Conservation (phyloP, 345 rosid genomes). For the Eucalyptus melliodora region DNA sequence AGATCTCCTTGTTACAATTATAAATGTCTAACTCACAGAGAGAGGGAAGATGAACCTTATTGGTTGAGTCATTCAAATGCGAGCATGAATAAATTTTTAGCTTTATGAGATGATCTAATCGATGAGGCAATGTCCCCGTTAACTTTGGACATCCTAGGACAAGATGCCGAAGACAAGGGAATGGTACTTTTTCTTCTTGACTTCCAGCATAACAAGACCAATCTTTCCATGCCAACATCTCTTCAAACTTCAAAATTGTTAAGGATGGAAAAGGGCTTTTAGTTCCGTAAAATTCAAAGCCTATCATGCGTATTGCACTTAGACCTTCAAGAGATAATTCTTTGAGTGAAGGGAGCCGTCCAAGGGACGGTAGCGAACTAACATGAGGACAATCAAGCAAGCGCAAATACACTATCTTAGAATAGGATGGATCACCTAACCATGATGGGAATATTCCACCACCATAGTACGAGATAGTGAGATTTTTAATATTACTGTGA, state of each 20-base stretch:
- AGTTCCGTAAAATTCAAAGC: background rate
- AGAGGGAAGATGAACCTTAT: background rate
- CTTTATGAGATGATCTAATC: background rate
- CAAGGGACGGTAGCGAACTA: rapidly evolving
- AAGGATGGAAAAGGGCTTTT: background rate
- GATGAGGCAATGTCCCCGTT: rapidly evolving
- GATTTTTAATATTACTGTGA: background rate
- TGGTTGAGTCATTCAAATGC: background rate
- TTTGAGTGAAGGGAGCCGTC: background rate
- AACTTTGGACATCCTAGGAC: rapidly evolving
- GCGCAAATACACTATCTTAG: background rate
- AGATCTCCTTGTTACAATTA: background rate
- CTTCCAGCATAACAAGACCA: background rate
- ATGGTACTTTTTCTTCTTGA: rapidly evolving
- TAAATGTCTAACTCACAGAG: rapidly evolving
- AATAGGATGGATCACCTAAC: background rate
- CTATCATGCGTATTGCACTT: rapidly evolving
- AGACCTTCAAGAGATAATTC: background rate
- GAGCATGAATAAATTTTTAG: rapidly evolving
- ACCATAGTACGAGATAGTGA: background rate
- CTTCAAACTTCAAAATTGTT: background rate
- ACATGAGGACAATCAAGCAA: background rate
- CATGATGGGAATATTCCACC: rapidly evolving
- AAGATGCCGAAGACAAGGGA: background rate
- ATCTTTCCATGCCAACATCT: background rate